These are phyloP conservation scores for Saururus chinensis DNA, from an alignment of 164 flowering plant genomes.

Conservation along the genomic window DNA sequence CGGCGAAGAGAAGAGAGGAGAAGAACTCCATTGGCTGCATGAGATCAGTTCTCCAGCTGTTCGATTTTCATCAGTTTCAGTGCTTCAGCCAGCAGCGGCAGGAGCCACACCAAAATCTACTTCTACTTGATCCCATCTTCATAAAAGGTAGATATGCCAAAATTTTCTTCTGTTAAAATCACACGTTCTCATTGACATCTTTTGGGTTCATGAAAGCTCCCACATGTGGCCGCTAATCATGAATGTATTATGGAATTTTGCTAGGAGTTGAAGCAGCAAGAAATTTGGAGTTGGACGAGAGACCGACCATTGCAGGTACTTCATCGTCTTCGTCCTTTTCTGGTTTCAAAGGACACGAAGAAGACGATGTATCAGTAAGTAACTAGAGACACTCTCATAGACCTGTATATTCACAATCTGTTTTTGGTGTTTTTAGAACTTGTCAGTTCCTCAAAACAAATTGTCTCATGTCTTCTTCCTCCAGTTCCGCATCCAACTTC, in stretches of 20 bases:
- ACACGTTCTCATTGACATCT: too few species aligned
- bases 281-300: constrained; percentile 52
- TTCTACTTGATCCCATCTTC: background rate
- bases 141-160: background rate
- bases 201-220: background rate
- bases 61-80: constrained; percentile 8
- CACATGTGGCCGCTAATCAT: background rate
- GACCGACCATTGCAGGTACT: background rate
- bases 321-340: background rate
- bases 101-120: background rate
- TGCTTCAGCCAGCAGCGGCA: background rate
- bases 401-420: too few species aligned
- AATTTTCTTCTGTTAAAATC: too few species aligned
- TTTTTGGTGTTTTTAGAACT: too few species aligned
- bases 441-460: background rate
- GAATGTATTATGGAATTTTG: constrained; percentile 2
- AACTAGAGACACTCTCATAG: background rate
- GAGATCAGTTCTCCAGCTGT: constrained; percentile 4
- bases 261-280: constrained; percentile 80
- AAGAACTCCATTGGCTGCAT: constrained; percentile 5
- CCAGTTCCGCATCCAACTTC: background rate
- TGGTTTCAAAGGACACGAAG: constrained; percentile 11
- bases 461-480: background rate
- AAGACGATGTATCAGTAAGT: constrained; percentile 44
- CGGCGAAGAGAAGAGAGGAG: constrained; percentile 1